phyloP scores from a whole-genome alignment of 176 grass and related monocot genomes.

The Pontederia paniculata region DNA sequence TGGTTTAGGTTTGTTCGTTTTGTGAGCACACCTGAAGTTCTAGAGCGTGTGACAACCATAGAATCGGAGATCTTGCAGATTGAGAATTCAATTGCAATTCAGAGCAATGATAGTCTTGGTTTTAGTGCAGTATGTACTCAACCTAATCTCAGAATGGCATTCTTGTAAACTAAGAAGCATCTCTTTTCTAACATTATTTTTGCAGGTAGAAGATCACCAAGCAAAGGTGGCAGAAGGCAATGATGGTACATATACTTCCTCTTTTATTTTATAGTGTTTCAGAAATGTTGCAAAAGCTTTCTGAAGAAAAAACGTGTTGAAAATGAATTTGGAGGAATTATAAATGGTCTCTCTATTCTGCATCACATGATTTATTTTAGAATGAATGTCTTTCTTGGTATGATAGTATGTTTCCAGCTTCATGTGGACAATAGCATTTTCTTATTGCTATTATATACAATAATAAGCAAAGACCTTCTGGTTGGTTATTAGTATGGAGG shows the following conservation, averaged over 20 bases:
- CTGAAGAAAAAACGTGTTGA: neutral
- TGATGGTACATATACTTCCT: slow-evolving; percentile 30
- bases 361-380: too few relatives aligned
- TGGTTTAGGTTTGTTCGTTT: slow-evolving; percentile 74
- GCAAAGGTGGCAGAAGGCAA: slow-evolving; percentile 41
- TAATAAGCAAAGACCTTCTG: too few relatives aligned
- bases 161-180: slow-evolving; percentile 19
- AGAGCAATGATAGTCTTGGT: slow-evolving; percentile 62
- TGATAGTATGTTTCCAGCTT: too few relatives aligned
- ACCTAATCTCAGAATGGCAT: slow-evolving; percentile 9
- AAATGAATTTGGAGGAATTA: too few relatives aligned
- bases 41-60: slow-evolving; percentile 80
- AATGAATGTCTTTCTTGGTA: too few relatives aligned
- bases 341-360: too few relatives aligned
- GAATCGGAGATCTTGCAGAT: slow-evolving; percentile 96
- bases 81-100: slow-evolving; percentile 70
- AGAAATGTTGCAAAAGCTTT: neutral
- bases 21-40: slow-evolving; percentile 89
- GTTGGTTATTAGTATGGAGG: too few relatives aligned
- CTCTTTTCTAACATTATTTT: slow-evolving; percentile 28
- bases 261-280: neutral
- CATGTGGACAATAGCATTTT: too few relatives aligned
- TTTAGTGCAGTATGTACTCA: slow-evolving; percentile 45
- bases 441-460: too few relatives aligned
- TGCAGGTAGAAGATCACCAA: slow-evolving; percentile 57